Base-by-base conservation (phyloP, 805 yeast genomes). In the Ogataea zsoltii region DNA sequence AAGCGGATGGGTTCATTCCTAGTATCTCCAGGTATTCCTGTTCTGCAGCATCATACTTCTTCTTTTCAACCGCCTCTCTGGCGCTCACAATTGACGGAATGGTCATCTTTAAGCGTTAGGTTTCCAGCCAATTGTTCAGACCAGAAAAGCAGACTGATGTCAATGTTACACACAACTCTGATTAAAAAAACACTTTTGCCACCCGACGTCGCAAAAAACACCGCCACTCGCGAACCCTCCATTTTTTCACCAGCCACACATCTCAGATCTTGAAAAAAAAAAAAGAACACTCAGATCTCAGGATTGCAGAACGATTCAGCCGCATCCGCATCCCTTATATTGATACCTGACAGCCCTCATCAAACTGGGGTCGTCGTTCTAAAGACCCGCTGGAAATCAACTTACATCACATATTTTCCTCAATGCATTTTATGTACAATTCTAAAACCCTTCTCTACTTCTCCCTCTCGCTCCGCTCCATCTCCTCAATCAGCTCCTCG, bases 1-100 rank as follows among this genome's bases (percentile, higher is more conserved):
- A 31, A 3, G 32, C 36, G 7, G 49, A 31, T n/a, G 52, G 48
- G 38, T 56, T 51, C 33, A 51, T 30, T 12, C 58, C 50, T 9
- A 88, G 69, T 18, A 86, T 68, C 43, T 72, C 70, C 44, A 70
- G 62, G 65, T 84, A 89, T 26, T 76, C 66, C 28, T 66, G 52
- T 62, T 86, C 95, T 0, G 96, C 95, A 18, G 66, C 67, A 1
- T 64, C 67, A 44, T 67, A 72, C 23, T 86, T 69, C 43, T 77
- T 74, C 13, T 69, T 65, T 23, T 70, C 61, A 5, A 71, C 78
- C 13, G 84, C 81, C 35, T 70, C 68, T 63, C 87, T 77, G 16
- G 96, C 96, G 16, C 72, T 77, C 42, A 76, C 75, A 44, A 86
- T 65, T 23, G 66, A 59, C 33, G 64, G 62, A 23, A 57, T 35